Base-by-base conservation (phyloP, 345 rosid species). In the Mangifera indica region DNA sequence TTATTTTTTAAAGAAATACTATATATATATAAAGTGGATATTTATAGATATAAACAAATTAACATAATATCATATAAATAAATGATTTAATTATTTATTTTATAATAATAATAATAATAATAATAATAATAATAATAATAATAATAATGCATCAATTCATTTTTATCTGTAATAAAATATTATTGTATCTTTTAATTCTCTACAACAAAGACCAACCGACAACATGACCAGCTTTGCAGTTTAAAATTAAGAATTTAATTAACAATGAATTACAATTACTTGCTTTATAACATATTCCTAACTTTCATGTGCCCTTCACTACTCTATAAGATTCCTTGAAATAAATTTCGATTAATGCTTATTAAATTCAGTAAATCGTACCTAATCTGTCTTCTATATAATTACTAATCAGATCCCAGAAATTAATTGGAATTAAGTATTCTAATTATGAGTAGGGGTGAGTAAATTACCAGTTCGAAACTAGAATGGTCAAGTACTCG, bases 281-380 rank as follows among this genome's bases (percentile, higher is more conserved):
- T n/a, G 42, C 8, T 63, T 70, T 48, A n/a, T 68, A 21, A 10
- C 55, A 65, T 77, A 74, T 81, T 68, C 81, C 62, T 77, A 51
- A 48, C 71, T 75, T 74, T 24, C 88, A 84, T 76, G 84, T 80
- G 82, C 79, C 10, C 73, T 77, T 76, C 79, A 77, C 77, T 70
- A 40, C 64, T 67, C 37, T 57, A 63, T 44, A 14, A 58, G 67
- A 70, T 60, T 78, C 74, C 72, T 26, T 58, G 56, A 72, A 70
- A 75, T 68, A 42, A 60, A 55, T 63, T 69, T 56, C 24, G 5
- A 66, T 71, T 32, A 52, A 34, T 21, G 7, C 14, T 61, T 62
- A 59, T 44, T 34, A 4, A 56, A 66, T n/a, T 45, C 42, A n/a
- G 10, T 34, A 74, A 61, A 60, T 37, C 21, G 62, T 62, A 63